phyloP scores from a whole-genome alignment of 352 stramenopile genomes.

The Phytophthora brassicae region DNA sequence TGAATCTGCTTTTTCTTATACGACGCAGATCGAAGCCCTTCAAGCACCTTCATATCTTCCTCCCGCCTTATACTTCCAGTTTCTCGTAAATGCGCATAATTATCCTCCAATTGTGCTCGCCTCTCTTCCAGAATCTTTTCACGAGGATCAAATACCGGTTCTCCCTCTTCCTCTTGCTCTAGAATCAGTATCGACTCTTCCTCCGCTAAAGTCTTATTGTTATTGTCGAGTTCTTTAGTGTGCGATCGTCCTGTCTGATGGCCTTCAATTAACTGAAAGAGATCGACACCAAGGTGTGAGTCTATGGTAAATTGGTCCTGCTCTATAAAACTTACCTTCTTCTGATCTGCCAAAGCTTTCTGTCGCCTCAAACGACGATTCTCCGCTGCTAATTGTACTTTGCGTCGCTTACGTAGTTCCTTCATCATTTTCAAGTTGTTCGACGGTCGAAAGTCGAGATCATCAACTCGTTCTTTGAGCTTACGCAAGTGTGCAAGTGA shows the following conservation, averaged over 20 bases:
- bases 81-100: conserved; percentile 48
- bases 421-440: conserved; percentile 88
- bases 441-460: conserved; percentile 65
- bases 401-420: conserved; percentile 65
- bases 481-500: conserved; percentile 40
- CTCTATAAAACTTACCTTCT: conserved; percentile 20
- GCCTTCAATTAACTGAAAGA: conserved; percentile 7
- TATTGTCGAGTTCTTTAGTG: neutral
- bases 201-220: neutral
- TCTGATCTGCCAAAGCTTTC: conserved; percentile 46
- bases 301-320: neutral
- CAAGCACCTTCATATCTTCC: conserved; percentile 32
- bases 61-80: conserved; percentile 39
- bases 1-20: conserved; percentile 26
- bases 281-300: neutral
- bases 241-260: conserved; percentile 3
- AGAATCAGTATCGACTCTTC: neutral
- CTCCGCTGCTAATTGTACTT: conserved; percentile 64
- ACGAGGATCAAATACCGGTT: conserved; percentile 15
- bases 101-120: conserved; percentile 42
- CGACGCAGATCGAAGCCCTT: conserved; percentile 31
- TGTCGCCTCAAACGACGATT: conserved; percentile 57
- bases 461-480: conserved; percentile 50
- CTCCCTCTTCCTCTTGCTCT: neutral
- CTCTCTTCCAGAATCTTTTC: conserved; percentile 51